These are phyloP conservation scores for Helotiales sp. DNA, from an alignment of 2,329 filamentous ascomycete species.

Conservation along the genomic window DNA sequence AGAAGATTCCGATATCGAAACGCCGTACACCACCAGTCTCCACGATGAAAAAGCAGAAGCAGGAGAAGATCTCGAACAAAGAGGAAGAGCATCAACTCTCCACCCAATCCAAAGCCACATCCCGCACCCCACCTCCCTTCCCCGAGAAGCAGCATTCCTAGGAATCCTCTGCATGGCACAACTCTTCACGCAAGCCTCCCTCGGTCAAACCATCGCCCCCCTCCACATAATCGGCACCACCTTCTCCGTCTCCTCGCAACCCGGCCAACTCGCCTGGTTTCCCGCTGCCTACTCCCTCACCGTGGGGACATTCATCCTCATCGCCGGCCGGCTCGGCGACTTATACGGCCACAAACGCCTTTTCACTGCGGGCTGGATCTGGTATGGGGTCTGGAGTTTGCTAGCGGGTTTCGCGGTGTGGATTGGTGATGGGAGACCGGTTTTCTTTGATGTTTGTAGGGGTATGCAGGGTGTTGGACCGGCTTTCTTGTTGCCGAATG, in stretches of 20 bases:
- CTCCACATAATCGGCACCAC: slow-evolving; percentile 53
- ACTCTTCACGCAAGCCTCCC: slow-evolving; percentile 54
- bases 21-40: neutral
- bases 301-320: slow-evolving; percentile 58
- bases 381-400: slow-evolving; percentile 38
- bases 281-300: slow-evolving; percentile 63
- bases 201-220: slow-evolving; percentile 54
- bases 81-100: slow-evolving; percentile 2
- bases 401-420: slow-evolving; percentile 41
- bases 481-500: slow-evolving; percentile 57
- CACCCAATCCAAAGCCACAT: slow-evolving; percentile 18
- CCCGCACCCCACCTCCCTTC: slow-evolving; percentile 24
- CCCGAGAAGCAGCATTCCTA: slow-evolving; percentile 48
- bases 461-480: slow-evolving; percentile 61
- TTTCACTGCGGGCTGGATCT: slow-evolving; percentile 52
- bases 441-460: slow-evolving; percentile 54
- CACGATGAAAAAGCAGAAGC: neutral
- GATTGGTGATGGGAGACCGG: slow-evolving; percentile 13
- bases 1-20: neutral
- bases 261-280: slow-evolving; percentile 58
- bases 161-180: slow-evolving; percentile 52
- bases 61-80: neutral
- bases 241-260: slow-evolving; percentile 49
- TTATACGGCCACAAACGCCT: slow-evolving; percentile 58
- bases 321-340: slow-evolving; percentile 57